Conservation (phyloP, 169 alveolate genomes). For the Babesia bigemina region DNA sequence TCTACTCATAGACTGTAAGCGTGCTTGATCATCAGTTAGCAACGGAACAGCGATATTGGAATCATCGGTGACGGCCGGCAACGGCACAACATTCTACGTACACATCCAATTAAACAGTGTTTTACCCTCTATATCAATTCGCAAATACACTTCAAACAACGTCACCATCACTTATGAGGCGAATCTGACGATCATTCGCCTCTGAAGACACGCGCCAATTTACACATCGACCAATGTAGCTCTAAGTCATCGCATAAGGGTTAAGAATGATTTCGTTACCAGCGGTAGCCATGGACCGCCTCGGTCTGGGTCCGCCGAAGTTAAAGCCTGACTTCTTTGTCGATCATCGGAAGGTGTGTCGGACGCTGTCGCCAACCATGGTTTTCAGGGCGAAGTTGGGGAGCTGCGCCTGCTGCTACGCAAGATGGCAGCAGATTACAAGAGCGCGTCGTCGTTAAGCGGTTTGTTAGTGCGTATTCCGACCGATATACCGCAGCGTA, state of each 20-base stretch:
- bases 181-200: too few relatives aligned
- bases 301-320: conserved; percentile 59
- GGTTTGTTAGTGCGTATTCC: neutral
- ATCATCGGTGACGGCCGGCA: neutral
- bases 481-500: conserved; percentile 1
- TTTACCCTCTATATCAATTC: too few relatives aligned
- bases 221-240: conserved; percentile 2
- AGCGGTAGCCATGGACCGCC: conserved; percentile 25
- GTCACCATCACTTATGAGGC: too few relatives aligned
- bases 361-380: neutral
- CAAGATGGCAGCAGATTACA: conserved; percentile 60
- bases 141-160: too few relatives aligned
- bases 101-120: neutral
- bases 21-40: neutral
- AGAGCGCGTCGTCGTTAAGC: conserved; percentile 21
- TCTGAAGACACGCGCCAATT: too few relatives aligned
- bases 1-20: neutral
- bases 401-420: conserved; percentile 55
- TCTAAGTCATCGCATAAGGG: conserved; percentile 10
- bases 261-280: conserved; percentile 40
- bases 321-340: conserved; percentile 47
- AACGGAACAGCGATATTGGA: neutral
- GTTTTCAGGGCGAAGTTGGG: conserved; percentile 67
- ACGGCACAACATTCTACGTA: neutral
- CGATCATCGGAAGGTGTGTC: conserved; percentile 57